phyloP scores from a whole-genome alignment of 1,284 basidiomycete genomes.

The Porodaedalea pini region DNA sequence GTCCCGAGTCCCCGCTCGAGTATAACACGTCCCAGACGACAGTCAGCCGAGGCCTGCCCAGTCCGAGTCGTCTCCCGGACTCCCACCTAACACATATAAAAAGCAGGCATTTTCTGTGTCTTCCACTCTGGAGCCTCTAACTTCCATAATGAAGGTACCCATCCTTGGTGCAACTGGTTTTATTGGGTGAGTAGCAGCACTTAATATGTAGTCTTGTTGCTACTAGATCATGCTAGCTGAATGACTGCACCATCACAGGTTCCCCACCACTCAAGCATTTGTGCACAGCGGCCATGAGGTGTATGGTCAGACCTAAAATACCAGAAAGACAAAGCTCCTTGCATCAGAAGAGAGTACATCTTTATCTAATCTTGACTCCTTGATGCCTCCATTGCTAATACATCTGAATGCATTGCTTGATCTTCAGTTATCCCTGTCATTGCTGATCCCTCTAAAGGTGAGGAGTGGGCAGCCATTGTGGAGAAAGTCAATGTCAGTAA shows the following conservation, averaged over 20 bases:
- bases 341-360: conserved; percentile 43
- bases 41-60: too few relatives aligned
- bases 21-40: too few relatives aligned
- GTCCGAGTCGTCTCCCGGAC: too few relatives aligned
- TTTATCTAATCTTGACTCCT: not conserved
- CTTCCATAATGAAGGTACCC: conserved; percentile 16
- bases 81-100: too few relatives aligned
- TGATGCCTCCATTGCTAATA: not conserved
- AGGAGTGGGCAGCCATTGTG: conserved; percentile 40
- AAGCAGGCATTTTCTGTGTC: too few relatives aligned
- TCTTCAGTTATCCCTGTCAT: conserved; percentile 45
- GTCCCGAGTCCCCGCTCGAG: too few relatives aligned
- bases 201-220: too few relatives aligned
- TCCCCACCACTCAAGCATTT: conserved; percentile 45
- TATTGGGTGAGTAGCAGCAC: conserved; percentile 16
- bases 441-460: conserved; percentile 35
- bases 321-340: conserved; percentile 37
- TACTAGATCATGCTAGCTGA: too few relatives aligned
- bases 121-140: too few relatives aligned
- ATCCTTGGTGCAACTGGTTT: conserved; percentile 16
- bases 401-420: not conserved
- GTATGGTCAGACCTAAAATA: conserved; percentile 46
- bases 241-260: not conserved
- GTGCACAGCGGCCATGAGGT: conserved; percentile 51
- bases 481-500: conserved; percentile 37